Evolutionary conservation across 2,329 filamentous ascomycete genomes (phyloP).

Genomic region (Neurospora sp.): DNA sequence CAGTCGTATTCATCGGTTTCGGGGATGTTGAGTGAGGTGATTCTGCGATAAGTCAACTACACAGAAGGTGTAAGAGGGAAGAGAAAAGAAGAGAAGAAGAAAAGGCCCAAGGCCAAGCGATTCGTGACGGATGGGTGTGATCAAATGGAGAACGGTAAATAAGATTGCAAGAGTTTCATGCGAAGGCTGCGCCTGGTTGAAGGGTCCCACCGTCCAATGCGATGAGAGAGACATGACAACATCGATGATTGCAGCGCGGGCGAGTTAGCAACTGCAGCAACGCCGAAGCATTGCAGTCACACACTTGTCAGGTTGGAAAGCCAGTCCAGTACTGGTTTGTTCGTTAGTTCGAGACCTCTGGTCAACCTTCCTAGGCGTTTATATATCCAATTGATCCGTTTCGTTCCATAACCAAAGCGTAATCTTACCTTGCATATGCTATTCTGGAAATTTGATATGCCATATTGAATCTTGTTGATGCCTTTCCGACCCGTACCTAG

Average conservation of each 20-base stretch:
- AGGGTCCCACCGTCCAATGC: background rate
- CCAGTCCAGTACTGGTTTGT: background rate
- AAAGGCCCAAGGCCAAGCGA: background rate
- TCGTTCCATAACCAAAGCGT: too few species aligned
- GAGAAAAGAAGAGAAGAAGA: background rate
- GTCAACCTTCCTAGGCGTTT: too few species aligned
- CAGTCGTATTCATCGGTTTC: background rate
- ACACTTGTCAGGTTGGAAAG: background rate
- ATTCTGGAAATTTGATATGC: too few species aligned
- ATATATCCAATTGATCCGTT: too few species aligned
- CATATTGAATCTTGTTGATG: too few species aligned
- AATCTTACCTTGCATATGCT: too few species aligned
- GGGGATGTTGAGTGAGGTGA: background rate
- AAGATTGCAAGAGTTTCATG: background rate
- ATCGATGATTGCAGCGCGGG: background rate
- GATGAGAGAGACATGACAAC: background rate
- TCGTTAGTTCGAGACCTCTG: too few species aligned
- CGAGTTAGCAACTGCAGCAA: background rate
- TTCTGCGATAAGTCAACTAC: background rate
- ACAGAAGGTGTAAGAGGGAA: background rate
- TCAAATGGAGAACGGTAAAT: background rate
- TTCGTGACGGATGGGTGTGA: background rate
- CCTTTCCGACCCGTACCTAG: too few species aligned
- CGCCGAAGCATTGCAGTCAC: background rate
- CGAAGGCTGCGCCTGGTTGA: background rate